phyloP scores from a whole-genome alignment of 352 stramenopile species.

The Globisporangium viniferum region DNA sequence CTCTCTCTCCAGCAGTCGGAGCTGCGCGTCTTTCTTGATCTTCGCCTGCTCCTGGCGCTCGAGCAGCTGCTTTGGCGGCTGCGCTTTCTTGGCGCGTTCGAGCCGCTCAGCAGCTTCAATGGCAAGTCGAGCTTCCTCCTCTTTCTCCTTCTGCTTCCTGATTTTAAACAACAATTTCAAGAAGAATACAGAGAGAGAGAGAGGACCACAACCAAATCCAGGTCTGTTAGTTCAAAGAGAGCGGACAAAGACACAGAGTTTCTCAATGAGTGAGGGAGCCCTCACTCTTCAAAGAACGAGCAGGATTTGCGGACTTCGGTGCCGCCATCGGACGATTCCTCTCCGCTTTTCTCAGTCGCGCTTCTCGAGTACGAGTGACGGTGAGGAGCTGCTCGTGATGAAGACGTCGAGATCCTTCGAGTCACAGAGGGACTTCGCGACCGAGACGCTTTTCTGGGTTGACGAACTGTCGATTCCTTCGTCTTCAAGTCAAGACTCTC shows the following conservation, averaged over 20 bases:
- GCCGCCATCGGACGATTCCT: constrained; percentile 4
- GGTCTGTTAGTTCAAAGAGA: not conserved
- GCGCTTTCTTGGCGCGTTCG: constrained; percentile 39
- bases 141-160: constrained; percentile 44
- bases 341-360: constrained; percentile 10
- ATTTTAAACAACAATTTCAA: not conserved
- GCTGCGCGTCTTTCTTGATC: constrained; percentile 37
- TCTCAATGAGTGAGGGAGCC: no score
- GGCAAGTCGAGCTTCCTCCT: constrained; percentile 28
- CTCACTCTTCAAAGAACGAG: constrained; percentile 55
- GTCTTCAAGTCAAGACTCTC: not conserved
- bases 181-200: not conserved
- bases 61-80: constrained; percentile 47
- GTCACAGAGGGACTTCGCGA: not conserved
- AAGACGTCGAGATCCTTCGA: not conserved
- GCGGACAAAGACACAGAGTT: no score
- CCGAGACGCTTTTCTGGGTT: not conserved
- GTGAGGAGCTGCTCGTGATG: constrained; percentile 14
- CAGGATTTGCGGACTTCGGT: constrained; percentile 30
- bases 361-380: constrained; percentile 13
- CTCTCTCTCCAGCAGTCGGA: constrained; percentile 33
- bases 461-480: not conserved
- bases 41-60: constrained; percentile 43
- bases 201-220: not conserved
- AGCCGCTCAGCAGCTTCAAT: constrained; percentile 31